phyloP scores from a whole-genome alignment of 805 yeast species.

The Brettanomyces sp. region DNA sequence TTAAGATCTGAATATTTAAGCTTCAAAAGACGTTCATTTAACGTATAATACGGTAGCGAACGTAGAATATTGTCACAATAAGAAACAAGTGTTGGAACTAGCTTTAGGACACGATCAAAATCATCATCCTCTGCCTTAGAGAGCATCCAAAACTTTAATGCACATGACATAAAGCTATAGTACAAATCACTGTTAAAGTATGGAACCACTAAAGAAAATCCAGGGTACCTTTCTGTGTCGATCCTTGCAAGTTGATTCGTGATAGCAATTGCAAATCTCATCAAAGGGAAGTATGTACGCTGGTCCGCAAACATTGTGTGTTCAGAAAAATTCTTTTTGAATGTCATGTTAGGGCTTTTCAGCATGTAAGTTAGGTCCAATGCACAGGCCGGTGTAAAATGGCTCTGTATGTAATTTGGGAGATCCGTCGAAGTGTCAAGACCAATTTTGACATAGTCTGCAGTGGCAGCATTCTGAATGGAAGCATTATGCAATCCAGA shows the following conservation, averaged over 20 bases:
- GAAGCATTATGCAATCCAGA: not conserved
- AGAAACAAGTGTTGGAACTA: slow-evolving; percentile 31
- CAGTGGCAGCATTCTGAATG: slow-evolving; percentile 24
- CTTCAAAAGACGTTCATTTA: slow-evolving; percentile 9
- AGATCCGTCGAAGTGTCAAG: slow-evolving; percentile 42
- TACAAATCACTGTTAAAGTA: slow-evolving; percentile 45
- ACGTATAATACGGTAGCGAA: slow-evolving; percentile 24
- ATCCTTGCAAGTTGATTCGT: slow-evolving; percentile 18
- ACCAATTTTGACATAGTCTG: slow-evolving; percentile 27
- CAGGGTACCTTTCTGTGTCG: slow-evolving; percentile 22
- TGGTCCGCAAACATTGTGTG: slow-evolving; percentile 54
- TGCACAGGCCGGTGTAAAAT: slow-evolving; percentile 41
- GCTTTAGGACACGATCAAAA: slow-evolving; percentile 37
- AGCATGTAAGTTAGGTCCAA: slow-evolving; percentile 47
- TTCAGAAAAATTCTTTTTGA: slow-evolving; percentile 54
- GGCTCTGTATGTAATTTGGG: slow-evolving; percentile 29
- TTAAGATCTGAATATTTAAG: slow-evolving; percentile 41
- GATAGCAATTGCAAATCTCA: slow-evolving; percentile 25
- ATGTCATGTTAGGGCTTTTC: slow-evolving; percentile 46
- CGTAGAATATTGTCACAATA: slow-evolving; percentile 35
- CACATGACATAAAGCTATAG: slow-evolving; percentile 45
- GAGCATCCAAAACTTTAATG: slow-evolving; percentile 56
- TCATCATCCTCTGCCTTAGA: slow-evolving; percentile 48
- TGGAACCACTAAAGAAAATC: slow-evolving; percentile 28
- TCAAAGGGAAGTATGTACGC: slow-evolving; percentile 41